Evolutionary conservation across 139 green algal species (phyloP).

Genomic region (Monoraphidium neglectum): DNA sequence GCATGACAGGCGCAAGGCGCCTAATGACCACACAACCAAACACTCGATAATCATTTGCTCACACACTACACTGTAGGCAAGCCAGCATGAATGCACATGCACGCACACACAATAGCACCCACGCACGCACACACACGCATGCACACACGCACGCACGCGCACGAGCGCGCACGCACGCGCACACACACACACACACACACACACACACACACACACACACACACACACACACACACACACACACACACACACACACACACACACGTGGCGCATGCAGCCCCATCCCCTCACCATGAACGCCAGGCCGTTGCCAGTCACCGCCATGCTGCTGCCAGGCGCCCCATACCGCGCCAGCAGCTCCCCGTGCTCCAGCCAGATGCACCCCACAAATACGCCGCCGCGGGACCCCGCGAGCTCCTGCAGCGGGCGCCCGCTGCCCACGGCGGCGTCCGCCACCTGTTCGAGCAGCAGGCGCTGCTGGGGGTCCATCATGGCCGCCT

Average conservation of each 20-base stretch:
- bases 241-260: conserved; percentile 63
- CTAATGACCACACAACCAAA: no score
- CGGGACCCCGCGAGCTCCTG: conserved; percentile 22
- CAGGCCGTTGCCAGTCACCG: conserved; percentile 72
- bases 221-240: no score
- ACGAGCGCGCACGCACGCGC: no score
- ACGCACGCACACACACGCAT: no score
- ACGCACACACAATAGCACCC: no score
- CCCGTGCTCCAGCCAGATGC: conserved; percentile 76
- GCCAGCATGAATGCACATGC: no score
- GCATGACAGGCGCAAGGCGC: no score
- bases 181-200: no score
- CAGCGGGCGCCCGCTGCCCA: conserved; percentile 35
- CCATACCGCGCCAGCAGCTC: conserved; percentile 44
- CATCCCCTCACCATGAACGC: no score
- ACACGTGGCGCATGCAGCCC: conserved; percentile 82
- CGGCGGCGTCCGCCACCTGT: conserved; percentile 51
- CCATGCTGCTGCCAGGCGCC: conserved; percentile 26
- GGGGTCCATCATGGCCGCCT: conserved; percentile 79
- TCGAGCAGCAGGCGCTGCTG: conserved; percentile 80
- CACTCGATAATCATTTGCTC: no score
- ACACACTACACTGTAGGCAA: no score
- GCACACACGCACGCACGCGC: background rate
- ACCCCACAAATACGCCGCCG: conserved; percentile 67
- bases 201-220: no score